These are phyloP conservation scores for Adansonia grandidieri DNA, from an alignment of 441 rosid genomes.

Conservation along the genomic window DNA sequence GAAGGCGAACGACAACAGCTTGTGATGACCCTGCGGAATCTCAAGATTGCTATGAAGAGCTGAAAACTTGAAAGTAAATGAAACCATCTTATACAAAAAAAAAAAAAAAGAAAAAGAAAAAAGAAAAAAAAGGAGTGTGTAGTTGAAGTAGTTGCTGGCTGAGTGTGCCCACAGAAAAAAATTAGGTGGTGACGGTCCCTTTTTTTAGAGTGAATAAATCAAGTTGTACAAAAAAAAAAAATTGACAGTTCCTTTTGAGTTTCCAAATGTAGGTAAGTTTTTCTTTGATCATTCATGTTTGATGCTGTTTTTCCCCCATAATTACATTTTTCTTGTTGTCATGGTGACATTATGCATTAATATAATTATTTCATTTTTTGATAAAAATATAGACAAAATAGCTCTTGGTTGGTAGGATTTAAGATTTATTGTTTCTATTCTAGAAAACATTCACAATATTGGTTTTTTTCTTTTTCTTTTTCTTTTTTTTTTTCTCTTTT, in stretches of 20 bases:
- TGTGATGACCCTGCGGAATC: constrained; percentile 67
- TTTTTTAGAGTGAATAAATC: constrained; percentile 41
- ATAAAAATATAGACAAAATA: neutral
- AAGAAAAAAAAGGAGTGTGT: constrained; percentile 26
- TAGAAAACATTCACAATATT: neutral
- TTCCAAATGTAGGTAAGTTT: constrained; percentile 30
- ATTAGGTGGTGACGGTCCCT: constrained; percentile 10
- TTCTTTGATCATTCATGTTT: constrained; percentile 15
- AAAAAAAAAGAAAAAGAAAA: no score
- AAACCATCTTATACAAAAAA: constrained; percentile 24
- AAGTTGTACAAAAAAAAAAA: constrained; percentile 40
- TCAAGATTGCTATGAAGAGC: constrained; percentile 57
- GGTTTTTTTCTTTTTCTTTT: no score
- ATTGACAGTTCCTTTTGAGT: constrained; percentile 14
- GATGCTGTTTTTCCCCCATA: constrained; percentile 25
- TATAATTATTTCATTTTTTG: constrained; percentile 34
- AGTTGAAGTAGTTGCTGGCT: constrained; percentile 32
- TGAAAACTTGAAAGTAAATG: constrained; percentile 26
- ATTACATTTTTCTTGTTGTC: constrained; percentile 23
- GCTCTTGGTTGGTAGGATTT: neutral
- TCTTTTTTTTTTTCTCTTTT: neutral
- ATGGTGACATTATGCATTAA: constrained; percentile 22
- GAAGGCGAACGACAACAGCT: constrained; percentile 96
- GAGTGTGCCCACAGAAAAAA: constrained; percentile 21
- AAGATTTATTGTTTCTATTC: neutral